Evolutionary conservation across 495 filamentous ascomycete species (phyloP), one percentile per base, ranked within the genome.

Genomic region (Talaromyces trachyspermus): DNA sequence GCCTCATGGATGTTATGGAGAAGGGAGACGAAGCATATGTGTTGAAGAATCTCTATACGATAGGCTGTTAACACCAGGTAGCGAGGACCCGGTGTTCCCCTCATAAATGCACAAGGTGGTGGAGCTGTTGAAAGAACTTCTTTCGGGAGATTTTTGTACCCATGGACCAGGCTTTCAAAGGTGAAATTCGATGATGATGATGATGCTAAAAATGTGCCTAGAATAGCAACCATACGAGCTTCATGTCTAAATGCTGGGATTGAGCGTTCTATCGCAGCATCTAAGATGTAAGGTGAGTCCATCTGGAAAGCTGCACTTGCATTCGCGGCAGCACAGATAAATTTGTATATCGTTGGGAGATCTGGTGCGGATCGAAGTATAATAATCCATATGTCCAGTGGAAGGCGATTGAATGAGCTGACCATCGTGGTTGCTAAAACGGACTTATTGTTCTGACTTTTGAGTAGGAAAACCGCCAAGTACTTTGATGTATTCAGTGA

Each of bases 321-420:
- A 1, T 25, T 4, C 11, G 43, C 19, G 7, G 43, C 35, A 0
- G 43, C 43, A 14, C 43, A 46, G 29, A 46, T 37, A 27, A 46
- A 46, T 46, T 46, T 46, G 43, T 46, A 46, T 36, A 46, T 46
- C 27, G 43, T 36, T 37, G 43, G 20, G 9, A 46, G 43, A 26
- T 46, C 43, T 18, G 43, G 43, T 6, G 43, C 43, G 19, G 35
- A 36, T 6, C 30, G 2, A 3, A 46, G 32, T 32, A 46, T 46
- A 25, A 9, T 46, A 1, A 12, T 26, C 43, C 19, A 25, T 8
- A 46, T 18, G 14, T 46, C 43, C 29, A 46, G 43, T 17, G 43
- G 43, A 37, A 46, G 43, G 17, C 20, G 19, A 43, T 24, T 25
- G 6, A 43, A 43, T 25, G 40, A 43, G 24, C 10, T 29, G 19